These are phyloP conservation scores for Citrus unshiu DNA, from an alignment of 345 rosid species.

Conservation along the genomic window DNA sequence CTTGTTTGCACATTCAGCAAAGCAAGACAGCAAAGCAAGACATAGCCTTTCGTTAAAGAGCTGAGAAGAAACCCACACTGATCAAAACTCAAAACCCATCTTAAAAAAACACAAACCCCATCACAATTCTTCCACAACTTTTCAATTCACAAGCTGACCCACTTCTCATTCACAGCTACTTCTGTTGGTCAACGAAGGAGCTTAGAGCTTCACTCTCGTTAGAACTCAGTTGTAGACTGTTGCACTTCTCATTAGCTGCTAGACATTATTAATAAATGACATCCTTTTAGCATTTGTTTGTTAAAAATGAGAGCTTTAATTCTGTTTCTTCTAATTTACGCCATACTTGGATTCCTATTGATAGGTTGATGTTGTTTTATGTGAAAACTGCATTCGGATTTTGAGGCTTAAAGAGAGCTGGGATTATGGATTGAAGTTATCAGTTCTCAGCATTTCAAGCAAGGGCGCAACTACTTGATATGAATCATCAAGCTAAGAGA, in stretches of 20 bases:
- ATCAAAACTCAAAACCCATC: background rate
- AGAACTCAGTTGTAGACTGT: slow-evolving; percentile 43
- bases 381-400: slow-evolving; percentile 41
- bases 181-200: slow-evolving; percentile 52
- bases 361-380: slow-evolving; percentile 64
- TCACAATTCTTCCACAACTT: slow-evolving; percentile 36
- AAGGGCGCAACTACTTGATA: no score
- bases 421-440: slow-evolving; percentile 69
- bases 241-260: slow-evolving; percentile 42
- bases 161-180: slow-evolving; percentile 51
- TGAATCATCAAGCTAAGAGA: no score
- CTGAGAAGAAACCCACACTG: slow-evolving; percentile 56
- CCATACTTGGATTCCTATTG: slow-evolving; percentile 50
- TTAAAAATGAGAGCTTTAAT: slow-evolving; percentile 25
- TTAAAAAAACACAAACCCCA: background rate
- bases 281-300: slow-evolving; percentile 63
- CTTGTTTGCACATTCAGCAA: slow-evolving; percentile 13
- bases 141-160: slow-evolving; percentile 54
- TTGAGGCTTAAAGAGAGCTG: slow-evolving; percentile 69
- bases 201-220: slow-evolving; percentile 36
- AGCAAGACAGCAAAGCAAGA: background rate
- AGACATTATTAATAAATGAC: slow-evolving; percentile 52
- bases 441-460: slow-evolving; percentile 19
- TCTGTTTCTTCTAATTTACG: slow-evolving; percentile 53
- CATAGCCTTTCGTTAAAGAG: slow-evolving; percentile 18